Evolutionary conservation across 345 rosid species (phyloP).

Genomic region (Eucalyptus fibrosa): DNA sequence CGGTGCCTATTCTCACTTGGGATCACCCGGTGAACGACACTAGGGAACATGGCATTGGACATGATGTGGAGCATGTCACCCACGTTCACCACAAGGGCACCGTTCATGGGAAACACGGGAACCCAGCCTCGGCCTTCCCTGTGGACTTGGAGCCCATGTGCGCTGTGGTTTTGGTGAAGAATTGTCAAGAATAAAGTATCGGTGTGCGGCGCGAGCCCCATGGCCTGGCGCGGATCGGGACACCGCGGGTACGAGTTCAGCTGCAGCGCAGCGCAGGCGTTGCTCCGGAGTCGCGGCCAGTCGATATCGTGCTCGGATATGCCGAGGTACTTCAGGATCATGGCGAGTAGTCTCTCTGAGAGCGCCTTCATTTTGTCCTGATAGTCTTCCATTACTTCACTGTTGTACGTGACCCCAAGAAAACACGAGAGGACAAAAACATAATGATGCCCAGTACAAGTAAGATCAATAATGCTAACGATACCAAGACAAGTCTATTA

Average conservation of each 20-base stretch:
- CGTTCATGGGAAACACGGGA: conserved; percentile 30
- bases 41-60: conserved; percentile 45
- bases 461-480: neutral
- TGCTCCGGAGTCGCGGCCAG: neutral
- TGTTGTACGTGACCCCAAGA: neutral
- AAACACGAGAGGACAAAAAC: neutral
- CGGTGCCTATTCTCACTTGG: conserved; percentile 40
- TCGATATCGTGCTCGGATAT: conserved; percentile 13
- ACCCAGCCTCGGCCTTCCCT: conserved; percentile 58
- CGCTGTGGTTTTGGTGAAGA: conserved; percentile 35
- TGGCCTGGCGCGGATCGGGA: conserved; percentile 53
- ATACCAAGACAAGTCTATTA: neutral
- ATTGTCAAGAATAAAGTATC: conserved; percentile 68
- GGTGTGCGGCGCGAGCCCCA: conserved; percentile 89
- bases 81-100: conserved; percentile 64
- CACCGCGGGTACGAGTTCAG: conserved; percentile 80
- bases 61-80: conserved; percentile 74
- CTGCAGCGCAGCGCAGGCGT: conserved; percentile 29
- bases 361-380: conserved; percentile 53
- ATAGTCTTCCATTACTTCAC: conserved; percentile 54
- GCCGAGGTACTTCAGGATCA: conserved; percentile 30
- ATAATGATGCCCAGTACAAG: neutral
- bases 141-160: conserved; percentile 47
- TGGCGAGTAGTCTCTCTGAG: conserved; percentile 28
- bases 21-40: conserved; percentile 55